Conservation (phyloP, 768 basidiomycete species). For the Kwoniella europaea region DNA sequence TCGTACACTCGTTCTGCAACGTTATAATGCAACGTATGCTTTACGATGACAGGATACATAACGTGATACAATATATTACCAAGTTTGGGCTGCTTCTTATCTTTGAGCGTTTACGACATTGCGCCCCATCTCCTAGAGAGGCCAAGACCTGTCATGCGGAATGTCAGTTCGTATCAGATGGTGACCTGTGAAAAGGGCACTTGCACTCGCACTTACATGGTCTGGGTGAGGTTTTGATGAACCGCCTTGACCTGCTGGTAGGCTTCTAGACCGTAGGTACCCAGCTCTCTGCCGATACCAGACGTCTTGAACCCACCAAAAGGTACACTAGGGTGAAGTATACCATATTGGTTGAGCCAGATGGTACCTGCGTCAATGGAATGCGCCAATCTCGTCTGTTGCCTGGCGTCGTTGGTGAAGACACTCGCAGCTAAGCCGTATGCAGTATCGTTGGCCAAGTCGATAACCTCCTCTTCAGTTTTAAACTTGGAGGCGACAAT, state of each 20-base stretch:
- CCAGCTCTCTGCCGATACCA: constrained; percentile 77
- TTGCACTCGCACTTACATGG: constrained; percentile 17
- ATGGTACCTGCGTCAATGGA: constrained; percentile 75
- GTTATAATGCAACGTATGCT: too few relatives aligned
- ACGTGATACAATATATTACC: background rate
- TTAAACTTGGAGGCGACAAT: constrained; percentile 78
- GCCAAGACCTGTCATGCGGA: background rate
- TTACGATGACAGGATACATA: background rate
- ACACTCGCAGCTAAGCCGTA: constrained; percentile 87
- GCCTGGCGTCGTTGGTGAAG: constrained; percentile 76
- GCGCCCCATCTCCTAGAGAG: background rate
- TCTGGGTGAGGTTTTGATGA: constrained; percentile 65
- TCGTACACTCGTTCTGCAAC: too few relatives aligned
- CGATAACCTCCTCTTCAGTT: constrained; percentile 83
- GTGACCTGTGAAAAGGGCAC: background rate
- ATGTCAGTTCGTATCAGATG: background rate
- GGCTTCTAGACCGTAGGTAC: constrained; percentile 69
- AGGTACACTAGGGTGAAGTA: constrained; percentile 76
- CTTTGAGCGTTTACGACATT: background rate
- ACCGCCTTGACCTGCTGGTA: constrained; percentile 74
- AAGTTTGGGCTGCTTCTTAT: background rate
- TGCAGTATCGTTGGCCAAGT: constrained; percentile 81
- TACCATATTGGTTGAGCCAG: constrained; percentile 77
- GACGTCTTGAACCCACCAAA: constrained; percentile 85
- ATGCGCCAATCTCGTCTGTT: constrained; percentile 73